A percentile compares a stretch with the other conserved stretches of the same genome.
Conservation (phyloP, 148 eudicot genomes). For the Rhododendron henanense region DNA sequence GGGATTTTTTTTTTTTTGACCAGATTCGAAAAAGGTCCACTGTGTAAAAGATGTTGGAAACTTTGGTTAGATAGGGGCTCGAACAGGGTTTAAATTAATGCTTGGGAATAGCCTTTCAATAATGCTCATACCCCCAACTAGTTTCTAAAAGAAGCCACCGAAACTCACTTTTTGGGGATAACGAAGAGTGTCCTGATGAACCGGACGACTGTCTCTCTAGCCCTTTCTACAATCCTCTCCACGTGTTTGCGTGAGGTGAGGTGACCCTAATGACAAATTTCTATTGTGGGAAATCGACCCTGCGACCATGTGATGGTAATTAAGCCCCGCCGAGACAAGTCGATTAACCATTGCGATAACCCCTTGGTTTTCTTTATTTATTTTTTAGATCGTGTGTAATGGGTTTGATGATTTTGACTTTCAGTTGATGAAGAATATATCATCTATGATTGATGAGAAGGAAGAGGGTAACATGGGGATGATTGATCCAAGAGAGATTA, state of each 20-base stretch:
- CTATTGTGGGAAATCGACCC: neutral
- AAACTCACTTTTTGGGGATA: too few relatives aligned
- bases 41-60: too few relatives aligned
- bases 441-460: slow-evolving; percentile 23
- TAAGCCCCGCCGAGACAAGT: neutral
- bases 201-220: too few relatives aligned
- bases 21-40: too few relatives aligned
- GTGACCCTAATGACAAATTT: too few relatives aligned
- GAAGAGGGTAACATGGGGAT: slow-evolving; percentile 26
- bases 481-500: slow-evolving; percentile 46
- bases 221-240: too few relatives aligned
- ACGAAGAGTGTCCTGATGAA: too few relatives aligned
- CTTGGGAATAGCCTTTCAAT: too few relatives aligned
- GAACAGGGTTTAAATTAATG: too few relatives aligned
- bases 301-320: neutral
- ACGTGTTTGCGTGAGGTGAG: neutral
- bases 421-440: slow-evolving; percentile 46
- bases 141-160: too few relatives aligned
- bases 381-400: neutral
- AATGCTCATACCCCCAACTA: too few relatives aligned
- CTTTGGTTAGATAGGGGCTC: too few relatives aligned
- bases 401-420: neutral
- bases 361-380: neutral
- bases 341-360: neutral
- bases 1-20: neutral